Evolutionary conservation across 225 moss, liverwort and hornwort species (phyloP).

Genomic region (Pseudoscleropodium purum): DNA sequence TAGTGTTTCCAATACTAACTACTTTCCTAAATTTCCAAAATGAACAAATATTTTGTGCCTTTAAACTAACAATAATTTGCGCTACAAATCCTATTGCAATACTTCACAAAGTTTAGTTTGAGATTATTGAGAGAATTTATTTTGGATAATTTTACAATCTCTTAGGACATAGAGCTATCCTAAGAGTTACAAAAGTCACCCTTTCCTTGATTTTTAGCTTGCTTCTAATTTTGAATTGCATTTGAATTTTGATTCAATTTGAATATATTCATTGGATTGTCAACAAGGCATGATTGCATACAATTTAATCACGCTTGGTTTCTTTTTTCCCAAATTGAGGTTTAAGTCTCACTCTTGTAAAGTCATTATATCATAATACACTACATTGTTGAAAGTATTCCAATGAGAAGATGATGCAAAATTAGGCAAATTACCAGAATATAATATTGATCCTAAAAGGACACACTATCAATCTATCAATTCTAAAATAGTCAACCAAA

Average conservation of each 20-base stretch:
- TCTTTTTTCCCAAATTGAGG: background rate
- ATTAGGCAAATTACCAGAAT: background rate
- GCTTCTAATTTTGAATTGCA: background rate
- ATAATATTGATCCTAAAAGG: background rate
- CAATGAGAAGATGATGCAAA: background rate
- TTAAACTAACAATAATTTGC: background rate
- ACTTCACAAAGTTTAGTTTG: background rate
- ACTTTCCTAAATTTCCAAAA: background rate
- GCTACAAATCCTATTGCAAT: too few relatives aligned
- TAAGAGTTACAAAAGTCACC: background rate
- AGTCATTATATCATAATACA: background rate
- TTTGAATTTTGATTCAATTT: background rate
- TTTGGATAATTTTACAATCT: background rate
- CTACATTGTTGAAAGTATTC: background rate
- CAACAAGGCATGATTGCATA: background rate
- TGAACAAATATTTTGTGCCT: fast-evolving
- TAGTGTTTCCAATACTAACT: fast-evolving
- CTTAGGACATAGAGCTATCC: background rate
- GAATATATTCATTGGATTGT: background rate
- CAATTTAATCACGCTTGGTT: background rate
- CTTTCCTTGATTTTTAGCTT: too few relatives aligned
- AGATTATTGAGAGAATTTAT: background rate
- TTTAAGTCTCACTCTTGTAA: background rate
- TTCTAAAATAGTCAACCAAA: background rate
- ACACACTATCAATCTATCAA: background rate